Percentiles rank a stretch among this genome's conserved stretches.
These are phyloP conservation scores for Sindora glabra DNA, from an alignment of 306 rosid species.

Conservation along the genomic window DNA sequence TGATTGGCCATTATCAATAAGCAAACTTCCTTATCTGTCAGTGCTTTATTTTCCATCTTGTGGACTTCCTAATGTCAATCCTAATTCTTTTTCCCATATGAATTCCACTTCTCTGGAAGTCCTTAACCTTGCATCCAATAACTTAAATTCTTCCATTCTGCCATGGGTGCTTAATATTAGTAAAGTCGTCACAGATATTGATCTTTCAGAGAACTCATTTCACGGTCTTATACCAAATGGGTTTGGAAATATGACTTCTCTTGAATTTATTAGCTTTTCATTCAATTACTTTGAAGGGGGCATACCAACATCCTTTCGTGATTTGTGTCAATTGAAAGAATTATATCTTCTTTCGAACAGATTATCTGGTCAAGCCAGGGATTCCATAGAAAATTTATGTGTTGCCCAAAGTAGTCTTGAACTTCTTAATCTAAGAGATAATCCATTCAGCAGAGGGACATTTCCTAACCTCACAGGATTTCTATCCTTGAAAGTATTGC, in stretches of 20 bases:
- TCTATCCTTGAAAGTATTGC: background rate
- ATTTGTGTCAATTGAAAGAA: too few relatives aligned
- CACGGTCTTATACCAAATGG: conserved; percentile 15
- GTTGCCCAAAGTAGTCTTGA: conserved; percentile 5
- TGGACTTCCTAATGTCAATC: background rate
- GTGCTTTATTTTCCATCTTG: accelerated
- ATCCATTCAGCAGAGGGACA: background rate
- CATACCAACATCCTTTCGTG: too few relatives aligned
- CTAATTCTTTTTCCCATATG: background rate
- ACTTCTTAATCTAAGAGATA: background rate
- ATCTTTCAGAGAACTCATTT: background rate
- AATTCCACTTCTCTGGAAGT: background rate
- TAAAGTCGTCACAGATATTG: background rate
- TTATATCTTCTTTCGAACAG: background rate
- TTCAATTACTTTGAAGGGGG: too few relatives aligned
- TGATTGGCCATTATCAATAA: conserved; percentile 12
- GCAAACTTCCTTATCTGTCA: background rate
- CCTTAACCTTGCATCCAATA: background rate
- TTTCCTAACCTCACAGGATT: background rate
- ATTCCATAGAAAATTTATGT: conserved; percentile 2
- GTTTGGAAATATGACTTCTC: conserved; percentile 10
- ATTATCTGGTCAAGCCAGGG: conserved; percentile 13
- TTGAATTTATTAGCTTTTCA: conserved; percentile 8
- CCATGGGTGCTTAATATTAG: conserved; percentile 14
- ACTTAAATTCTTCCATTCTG: background rate